These are phyloP conservation scores for Xenoacremonium recifei DNA, from an alignment of 2,329 filamentous ascomycete genomes.

Conservation along the genomic window DNA sequence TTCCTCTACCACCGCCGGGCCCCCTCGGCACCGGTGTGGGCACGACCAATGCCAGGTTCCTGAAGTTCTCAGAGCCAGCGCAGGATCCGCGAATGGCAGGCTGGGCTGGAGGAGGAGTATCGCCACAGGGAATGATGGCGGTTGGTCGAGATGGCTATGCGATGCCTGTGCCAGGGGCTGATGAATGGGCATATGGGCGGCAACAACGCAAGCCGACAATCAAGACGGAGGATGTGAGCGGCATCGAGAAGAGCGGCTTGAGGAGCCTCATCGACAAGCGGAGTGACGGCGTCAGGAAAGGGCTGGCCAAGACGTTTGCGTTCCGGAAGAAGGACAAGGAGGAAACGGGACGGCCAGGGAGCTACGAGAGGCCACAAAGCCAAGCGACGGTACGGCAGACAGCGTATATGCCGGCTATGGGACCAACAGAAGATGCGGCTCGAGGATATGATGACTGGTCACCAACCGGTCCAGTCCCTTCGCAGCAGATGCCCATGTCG, in stretches of 20 bases:
- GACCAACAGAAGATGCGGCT: conserved; percentile 12
- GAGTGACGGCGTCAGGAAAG: conserved; percentile 54
- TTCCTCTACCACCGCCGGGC: conserved; percentile 31
- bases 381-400: conserved; percentile 19
- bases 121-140: background rate
- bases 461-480: conserved; percentile 10
- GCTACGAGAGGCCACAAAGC: conserved; percentile 18
- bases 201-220: conserved; percentile 41
- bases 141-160: too few species aligned
- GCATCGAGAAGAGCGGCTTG: conserved; percentile 55
- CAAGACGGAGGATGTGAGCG: conserved; percentile 50
- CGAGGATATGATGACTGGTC: conserved; percentile 12
- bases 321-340: conserved; percentile 50
- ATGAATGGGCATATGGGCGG: conserved; percentile 45
- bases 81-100: conserved; percentile 5
- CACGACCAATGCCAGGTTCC: conserved; percentile 42
- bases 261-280: conserved; percentile 53
- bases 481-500: conserved; percentile 9
- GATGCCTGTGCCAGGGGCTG: conserved; percentile 24
- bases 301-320: conserved; percentile 51
- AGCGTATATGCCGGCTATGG: conserved; percentile 5
- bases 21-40: conserved; percentile 37
- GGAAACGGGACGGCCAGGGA: conserved; percentile 8
- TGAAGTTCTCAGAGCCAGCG: conserved; percentile 45
- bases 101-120: conserved; percentile 2